A percentile compares a stretch with the other conserved stretches of the same genome.
Evolutionary conservation across 495 filamentous ascomycete species (phyloP).

Genomic region (Xylaria grammica): DNA sequence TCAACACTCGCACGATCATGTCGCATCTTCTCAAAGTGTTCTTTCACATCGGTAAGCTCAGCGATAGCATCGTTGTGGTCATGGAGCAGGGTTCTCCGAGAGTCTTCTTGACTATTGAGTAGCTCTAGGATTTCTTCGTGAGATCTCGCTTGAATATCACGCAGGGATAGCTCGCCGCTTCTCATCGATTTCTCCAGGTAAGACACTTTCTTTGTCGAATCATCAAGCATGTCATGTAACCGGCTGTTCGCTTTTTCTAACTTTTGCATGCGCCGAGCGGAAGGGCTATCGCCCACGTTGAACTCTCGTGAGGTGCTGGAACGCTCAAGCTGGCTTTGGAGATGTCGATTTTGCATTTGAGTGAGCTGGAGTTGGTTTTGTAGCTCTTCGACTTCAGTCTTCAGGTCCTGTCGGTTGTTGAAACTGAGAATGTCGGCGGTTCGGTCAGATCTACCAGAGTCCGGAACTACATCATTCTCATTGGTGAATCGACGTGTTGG

Average conservation of each 20-base stretch:
- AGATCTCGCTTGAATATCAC: constrained; percentile 90
- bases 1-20: constrained; percentile 78
- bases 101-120: constrained; percentile 92
- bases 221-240: constrained; percentile 93
- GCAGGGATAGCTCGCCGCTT: constrained; percentile 85
- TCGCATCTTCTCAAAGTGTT: constrained; percentile 83
- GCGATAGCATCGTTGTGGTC: constrained; percentile 83
- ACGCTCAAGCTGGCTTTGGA: constrained; percentile 85
- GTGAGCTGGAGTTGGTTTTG: constrained; percentile 95
- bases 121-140: constrained; percentile 95
- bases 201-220: constrained; percentile 92
- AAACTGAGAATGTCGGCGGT: constrained; percentile 89
- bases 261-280: constrained; percentile 81
- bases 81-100: constrained; percentile 78
- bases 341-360: constrained; percentile 94
- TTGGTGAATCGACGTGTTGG: constrained; percentile 70
- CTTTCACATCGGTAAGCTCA: constrained; percentile 84
- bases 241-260: constrained; percentile 91
- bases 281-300: constrained; percentile 80
- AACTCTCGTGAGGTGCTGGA: constrained; percentile 59
- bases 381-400: constrained; percentile 86
- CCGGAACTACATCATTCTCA: constrained; percentile 62
- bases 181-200: constrained; percentile 84
- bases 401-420: constrained; percentile 89
- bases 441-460: constrained; percentile 85